These are phyloP conservation scores for Thelonectria blattea DNA, from an alignment of 2,329 filamentous ascomycete genomes.

Conservation along the genomic window DNA sequence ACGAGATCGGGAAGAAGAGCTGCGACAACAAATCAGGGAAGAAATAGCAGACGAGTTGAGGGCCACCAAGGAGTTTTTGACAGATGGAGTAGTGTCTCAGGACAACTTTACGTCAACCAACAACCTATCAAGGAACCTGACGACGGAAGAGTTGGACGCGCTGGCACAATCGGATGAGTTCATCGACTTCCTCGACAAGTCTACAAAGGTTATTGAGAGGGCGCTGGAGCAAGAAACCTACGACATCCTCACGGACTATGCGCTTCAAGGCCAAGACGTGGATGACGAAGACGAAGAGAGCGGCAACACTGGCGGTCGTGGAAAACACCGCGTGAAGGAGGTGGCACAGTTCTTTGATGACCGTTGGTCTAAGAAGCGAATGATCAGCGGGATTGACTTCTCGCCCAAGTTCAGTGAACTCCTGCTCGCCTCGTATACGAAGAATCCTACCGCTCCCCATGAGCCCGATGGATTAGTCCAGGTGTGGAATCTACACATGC, in stretches of 20 bases:
- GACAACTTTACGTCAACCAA: conserved; percentile 48
- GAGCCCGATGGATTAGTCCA: conserved; percentile 93
- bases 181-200: conserved; percentile 91
- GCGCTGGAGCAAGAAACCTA: conserved; percentile 91
- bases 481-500: conserved; percentile 96
- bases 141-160: conserved; percentile 83
- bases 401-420: conserved; percentile 95
- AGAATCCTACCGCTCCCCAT: conserved; percentile 92
- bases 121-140: conserved; percentile 82
- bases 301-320: conserved; percentile 72
- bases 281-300: conserved; percentile 84
- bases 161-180: conserved; percentile 94
- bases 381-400: conserved; percentile 95
- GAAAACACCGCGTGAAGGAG: conserved; percentile 80
- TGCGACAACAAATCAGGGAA: conserved; percentile 80
- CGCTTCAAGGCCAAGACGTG: conserved; percentile 74
- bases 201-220: conserved; percentile 95
- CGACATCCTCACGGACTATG: conserved; percentile 94
- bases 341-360: conserved; percentile 93
- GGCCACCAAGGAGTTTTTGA: conserved; percentile 67
- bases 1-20: conserved; percentile 84
- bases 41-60: conserved; percentile 94
- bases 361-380: conserved; percentile 95
- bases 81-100: conserved; percentile 48
- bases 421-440: conserved; percentile 92